These are phyloP conservation scores for Amanita subjunquillea DNA, from an alignment of 768 basidiomycete species.

Conservation along the genomic window DNA sequence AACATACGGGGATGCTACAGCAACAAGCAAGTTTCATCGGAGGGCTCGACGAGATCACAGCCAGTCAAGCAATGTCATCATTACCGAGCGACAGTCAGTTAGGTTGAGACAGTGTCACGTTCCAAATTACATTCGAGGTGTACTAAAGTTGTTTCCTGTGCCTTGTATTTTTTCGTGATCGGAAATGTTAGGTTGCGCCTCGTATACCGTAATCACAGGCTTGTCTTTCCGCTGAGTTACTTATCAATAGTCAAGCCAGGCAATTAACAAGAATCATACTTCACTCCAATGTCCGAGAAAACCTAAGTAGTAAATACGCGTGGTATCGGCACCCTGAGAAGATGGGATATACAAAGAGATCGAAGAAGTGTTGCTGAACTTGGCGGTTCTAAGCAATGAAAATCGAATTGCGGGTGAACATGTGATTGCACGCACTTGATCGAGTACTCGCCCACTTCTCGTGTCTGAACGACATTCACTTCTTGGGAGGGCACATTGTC, in stretches of 20 bases:
- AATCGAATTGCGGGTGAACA: background rate
- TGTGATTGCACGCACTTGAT: constrained; percentile 48
- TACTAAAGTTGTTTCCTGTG: constrained; percentile 48
- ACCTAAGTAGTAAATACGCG: constrained; percentile 75
- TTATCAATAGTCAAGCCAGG: background rate
- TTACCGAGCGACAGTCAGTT: background rate
- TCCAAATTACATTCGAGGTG: constrained; percentile 24
- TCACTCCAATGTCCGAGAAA: constrained; percentile 77
- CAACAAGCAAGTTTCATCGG: background rate
- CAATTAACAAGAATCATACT: constrained; percentile 25
- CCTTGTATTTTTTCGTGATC: constrained; percentile 85
- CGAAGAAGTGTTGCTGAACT: constrained; percentile 75
- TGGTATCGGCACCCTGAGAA: constrained; percentile 70
- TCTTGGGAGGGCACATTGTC: constrained; percentile 61
- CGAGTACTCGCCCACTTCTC: constrained; percentile 78
- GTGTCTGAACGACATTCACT: constrained; percentile 55
- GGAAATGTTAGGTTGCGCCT: constrained; percentile 76
- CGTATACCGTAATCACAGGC: constrained; percentile 81
- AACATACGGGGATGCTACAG: background rate
- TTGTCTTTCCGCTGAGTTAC: constrained; percentile 54
- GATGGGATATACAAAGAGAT: constrained; percentile 78
- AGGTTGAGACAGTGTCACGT: background rate
- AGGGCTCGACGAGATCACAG: background rate
- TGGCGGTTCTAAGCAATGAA: constrained; percentile 50
- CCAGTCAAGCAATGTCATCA: background rate